Percentiles rank a stretch among this genome's conserved stretches.
Conservation (phyloP, 1,139 yeast genomes). For the Debaryomycetaceae sp. region DNA sequence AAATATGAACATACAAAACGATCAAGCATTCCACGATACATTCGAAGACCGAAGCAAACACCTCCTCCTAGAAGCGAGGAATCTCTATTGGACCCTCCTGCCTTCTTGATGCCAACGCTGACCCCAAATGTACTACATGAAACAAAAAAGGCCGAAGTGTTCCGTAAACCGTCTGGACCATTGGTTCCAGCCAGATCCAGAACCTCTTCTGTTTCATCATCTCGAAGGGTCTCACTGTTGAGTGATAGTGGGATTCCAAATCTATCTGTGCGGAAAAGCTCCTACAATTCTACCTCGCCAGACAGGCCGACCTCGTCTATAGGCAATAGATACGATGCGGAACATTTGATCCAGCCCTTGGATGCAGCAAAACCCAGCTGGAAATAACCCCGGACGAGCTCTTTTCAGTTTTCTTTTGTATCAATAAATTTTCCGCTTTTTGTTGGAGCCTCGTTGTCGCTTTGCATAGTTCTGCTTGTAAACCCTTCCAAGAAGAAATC, state of each 20-base stretch:
- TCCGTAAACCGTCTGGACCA: slow-evolving; percentile 2
- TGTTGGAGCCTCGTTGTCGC: slow-evolving; percentile 1
- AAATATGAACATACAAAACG: slow-evolving; percentile 6
- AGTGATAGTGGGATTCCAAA: slow-evolving; percentile 8
- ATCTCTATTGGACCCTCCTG: neutral
- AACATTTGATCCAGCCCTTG: slow-evolving; percentile 28
- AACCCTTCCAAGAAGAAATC: slow-evolving; percentile 47
- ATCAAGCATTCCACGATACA: slow-evolving; percentile 23
- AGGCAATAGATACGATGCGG: slow-evolving; percentile 35
- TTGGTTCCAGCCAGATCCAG: neutral
- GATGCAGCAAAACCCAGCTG: slow-evolving; percentile 22
- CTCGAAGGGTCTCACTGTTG: slow-evolving; percentile 4
- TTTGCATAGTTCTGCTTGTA: slow-evolving; percentile 40
- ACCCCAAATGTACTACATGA: neutral
- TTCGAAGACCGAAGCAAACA: neutral
- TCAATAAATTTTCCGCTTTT: neutral
- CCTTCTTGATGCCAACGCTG: neutral
- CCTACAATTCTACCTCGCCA: slow-evolving; percentile 29
- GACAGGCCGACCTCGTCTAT: slow-evolving; percentile 33
- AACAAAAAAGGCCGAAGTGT: slow-evolving; percentile 2
- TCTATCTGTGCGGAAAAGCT: slow-evolving; percentile 2
- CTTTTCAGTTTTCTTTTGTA: neutral
- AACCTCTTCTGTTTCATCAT: neutral
- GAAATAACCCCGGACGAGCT: slow-evolving; percentile 14
- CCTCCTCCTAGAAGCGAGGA: neutral